Percentiles rank a stretch among this genome's conserved stretches.
Conservation (phyloP, 2,329 filamentous ascomycete genomes). For the Botrytis porri region DNA sequence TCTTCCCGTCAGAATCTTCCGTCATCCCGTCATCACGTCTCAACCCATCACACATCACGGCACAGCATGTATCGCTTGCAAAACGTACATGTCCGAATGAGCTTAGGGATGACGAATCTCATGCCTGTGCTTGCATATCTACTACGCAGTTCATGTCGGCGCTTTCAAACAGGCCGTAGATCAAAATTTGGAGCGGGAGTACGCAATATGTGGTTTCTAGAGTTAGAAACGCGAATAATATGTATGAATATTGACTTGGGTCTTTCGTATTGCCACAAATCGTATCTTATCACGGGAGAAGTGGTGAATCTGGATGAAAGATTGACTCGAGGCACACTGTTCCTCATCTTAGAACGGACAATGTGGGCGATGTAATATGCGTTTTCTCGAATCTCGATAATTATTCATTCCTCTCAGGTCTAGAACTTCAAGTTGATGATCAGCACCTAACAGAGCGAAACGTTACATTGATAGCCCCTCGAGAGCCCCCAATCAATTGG, state of each 20-base stretch:
- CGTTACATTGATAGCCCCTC: neutral
- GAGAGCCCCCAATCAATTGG: neutral
- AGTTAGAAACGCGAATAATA: neutral
- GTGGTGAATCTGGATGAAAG: neutral
- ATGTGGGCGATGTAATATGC: neutral
- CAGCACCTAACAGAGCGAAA: neutral
- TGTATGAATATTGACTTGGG: neutral
- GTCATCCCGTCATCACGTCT: neutral
- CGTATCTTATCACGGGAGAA: neutral
- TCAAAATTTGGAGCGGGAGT: neutral
- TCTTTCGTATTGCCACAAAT: neutral
- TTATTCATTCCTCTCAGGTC: neutral
- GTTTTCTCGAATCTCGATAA: neutral
- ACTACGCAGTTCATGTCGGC: neutral
- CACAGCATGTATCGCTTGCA: neutral
- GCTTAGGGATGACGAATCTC: neutral
- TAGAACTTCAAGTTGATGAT: constrained; percentile 1
- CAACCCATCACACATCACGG: neutral
- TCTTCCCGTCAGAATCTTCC: neutral
- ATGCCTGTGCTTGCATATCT: neutral
- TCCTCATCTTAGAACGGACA: neutral
- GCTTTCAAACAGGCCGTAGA: neutral
- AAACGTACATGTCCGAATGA: neutral
- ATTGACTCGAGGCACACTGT: neutral
- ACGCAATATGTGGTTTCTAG: neutral